These are phyloP conservation scores for Viola pubescens DNA, from an alignment of 441 rosid genomes.

Conservation along the genomic window DNA sequence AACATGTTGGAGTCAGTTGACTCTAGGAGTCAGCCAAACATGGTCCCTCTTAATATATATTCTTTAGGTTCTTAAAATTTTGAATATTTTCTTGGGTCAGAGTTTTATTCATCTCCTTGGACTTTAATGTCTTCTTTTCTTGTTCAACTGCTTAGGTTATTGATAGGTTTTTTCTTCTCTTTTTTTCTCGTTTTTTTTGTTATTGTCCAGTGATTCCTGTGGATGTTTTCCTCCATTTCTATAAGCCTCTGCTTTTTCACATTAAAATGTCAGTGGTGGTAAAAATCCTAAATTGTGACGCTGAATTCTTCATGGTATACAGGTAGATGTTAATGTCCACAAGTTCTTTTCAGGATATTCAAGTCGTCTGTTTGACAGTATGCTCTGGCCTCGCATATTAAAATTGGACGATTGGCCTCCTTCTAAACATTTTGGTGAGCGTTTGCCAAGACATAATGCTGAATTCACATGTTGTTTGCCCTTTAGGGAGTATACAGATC, in stretches of 20 bases:
- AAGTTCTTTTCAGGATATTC: conserved; percentile 50
- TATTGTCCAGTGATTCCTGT: background rate
- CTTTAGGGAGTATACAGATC: conserved; percentile 55
- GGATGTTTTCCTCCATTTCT: background rate
- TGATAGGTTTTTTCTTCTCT: no score
- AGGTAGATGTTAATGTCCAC: conserved; percentile 39
- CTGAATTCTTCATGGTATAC: conserved; percentile 8
- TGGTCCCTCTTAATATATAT: no score
- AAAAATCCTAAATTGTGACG: background rate
- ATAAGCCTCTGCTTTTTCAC: background rate
- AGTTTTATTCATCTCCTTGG: no score
- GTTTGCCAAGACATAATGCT: conserved; percentile 49
- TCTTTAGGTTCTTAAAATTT: no score
- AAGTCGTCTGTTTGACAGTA: conserved; percentile 25
- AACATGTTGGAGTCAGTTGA: no score
- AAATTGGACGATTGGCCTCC: conserved; percentile 80
- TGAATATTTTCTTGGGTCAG: no score
- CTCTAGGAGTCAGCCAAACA: no score
- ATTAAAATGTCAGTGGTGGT: background rate
- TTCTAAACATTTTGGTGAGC: conserved; percentile 37
- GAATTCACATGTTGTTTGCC: conserved; percentile 61
- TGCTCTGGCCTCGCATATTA: conserved; percentile 45
- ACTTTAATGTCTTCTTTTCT: no score
- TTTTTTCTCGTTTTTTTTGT: no score
- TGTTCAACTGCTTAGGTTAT: no score